Evolutionary conservation across 176 grass and related monocot genomes (phyloP), one percentile per base, ranked within the genome.

Genomic region (Saccharum officinarum): DNA sequence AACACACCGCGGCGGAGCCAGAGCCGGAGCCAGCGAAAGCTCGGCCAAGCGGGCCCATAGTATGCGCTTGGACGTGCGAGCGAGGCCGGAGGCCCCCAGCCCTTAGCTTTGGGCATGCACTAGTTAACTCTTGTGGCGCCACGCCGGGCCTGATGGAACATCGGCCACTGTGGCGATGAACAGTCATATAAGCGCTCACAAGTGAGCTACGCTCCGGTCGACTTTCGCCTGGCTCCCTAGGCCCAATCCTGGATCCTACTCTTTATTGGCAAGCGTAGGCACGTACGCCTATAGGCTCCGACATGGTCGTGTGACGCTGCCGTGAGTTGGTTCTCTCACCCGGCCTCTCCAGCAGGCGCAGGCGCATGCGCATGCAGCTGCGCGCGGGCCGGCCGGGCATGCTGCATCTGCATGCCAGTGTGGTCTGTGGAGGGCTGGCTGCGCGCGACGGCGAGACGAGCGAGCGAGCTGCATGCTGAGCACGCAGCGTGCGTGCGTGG

Each of bases 231-330:
- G 17, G 49, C 75, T 66, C 36, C 64, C 75, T 23, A 41, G 47
- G 34, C 50, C 85, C 45, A 75, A 67, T 70, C 78, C 78, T 81
- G 85, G 69, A 87, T 75, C 78, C 84, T 80, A 62, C 76, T 30
- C 68, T 50, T 73, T n/a, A 65, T 10, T 40, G 44, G 78, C 60
- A 81, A 87, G 0, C 79, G 30, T 70, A 59, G 67, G 64, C 65
- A 64, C 67, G 76, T 86, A 63, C 76, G 52, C n/a, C n/a, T n/a
- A 57, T 54, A 57, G 7, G 12, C 65, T 17, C 65, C 22, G 85
- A 80, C 77, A 74, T 74, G 42, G 77, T 17, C 69, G 78, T 86
- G 85, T 86, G 85, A 74, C 40, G 59, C 57, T 80, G 83, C 83
- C 47, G 49, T 14, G 30, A 14, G 17, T 54, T 54, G 6, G 13